Evolutionary conservation across 495 filamentous ascomycete genomes (phyloP), one percentile per base, ranked within the genome.

Genomic region (Talaromyces adpressus): DNA sequence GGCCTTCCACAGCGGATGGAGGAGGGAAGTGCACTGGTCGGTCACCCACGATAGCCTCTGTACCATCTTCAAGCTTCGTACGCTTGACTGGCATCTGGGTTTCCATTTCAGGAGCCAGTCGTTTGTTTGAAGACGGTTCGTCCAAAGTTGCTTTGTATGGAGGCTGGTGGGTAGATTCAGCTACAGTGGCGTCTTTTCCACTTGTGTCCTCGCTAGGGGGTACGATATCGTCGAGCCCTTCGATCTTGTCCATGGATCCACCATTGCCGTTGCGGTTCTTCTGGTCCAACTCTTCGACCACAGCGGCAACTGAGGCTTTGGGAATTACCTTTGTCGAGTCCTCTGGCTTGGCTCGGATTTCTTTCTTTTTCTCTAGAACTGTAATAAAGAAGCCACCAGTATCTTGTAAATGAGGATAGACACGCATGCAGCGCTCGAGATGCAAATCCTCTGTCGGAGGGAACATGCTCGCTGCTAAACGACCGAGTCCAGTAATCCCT

Each of bases 351-450:
- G 91, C 87, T 66, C 84, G 88, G 73, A 98, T 96, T 68, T 98
- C 95, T 7, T 81, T 80, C 66, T 84, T 85, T 82, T 99, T 99
- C 76, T 96, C 90, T 25, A 99, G 79, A 3, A 97, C 91, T 0
- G 92, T 85, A 70, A 99, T 96, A 78, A 98, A 99, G 81, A 99
- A 99, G 25, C 87, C 92, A 62, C 94, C 94, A 49, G 94, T 98
- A 69, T 99, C 91, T 74, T 98, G 95, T 65, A 91, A 80, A 72
- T 99, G 93, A 27, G 92, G 89, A 71, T 99, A 99, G 14, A 99
- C 83, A 63, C 94, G 84, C 82, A 97, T 91, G 74, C 92, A 96
- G 47, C 88, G 84, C 65, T 97, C 90, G 0, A 97, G 82, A 5
- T 91, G 91, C n/a, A 97, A 78, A 59, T 75, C 76, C 59, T 83